Evolutionary conservation across 2,329 filamentous ascomycete genomes (phyloP).

Genomic region (Blastomyces silverae): DNA sequence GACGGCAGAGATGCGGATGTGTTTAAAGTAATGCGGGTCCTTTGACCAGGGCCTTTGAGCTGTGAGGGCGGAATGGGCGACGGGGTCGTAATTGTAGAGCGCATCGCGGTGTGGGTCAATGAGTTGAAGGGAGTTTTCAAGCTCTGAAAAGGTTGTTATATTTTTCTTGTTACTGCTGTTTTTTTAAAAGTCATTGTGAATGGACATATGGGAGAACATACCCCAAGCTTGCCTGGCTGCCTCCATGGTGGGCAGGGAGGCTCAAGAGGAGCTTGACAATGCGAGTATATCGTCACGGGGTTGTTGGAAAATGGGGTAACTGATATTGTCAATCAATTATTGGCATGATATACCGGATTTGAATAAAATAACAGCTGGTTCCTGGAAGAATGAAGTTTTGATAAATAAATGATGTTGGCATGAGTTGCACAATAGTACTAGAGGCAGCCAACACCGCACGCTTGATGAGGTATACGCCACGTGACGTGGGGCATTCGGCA

Average conservation of each 20-base stretch:
- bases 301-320: background rate
- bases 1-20: slow-evolving; percentile 85
- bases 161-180: background rate
- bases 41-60: slow-evolving; percentile 65
- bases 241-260: slow-evolving; percentile 42
- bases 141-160: slow-evolving; percentile 51
- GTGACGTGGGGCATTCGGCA: slow-evolving; percentile 28
- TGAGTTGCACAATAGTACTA: background rate
- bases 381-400: slow-evolving; percentile 11
- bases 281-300: background rate
- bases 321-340: background rate
- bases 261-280: slow-evolving; percentile 8
- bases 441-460: too few relatives aligned
- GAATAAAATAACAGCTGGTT: too few relatives aligned
- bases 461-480: background rate
- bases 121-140: slow-evolving; percentile 76
- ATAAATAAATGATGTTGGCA: slow-evolving; percentile 17
- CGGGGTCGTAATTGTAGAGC: slow-evolving; percentile 74
- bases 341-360: background rate
- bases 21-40: slow-evolving; percentile 83
- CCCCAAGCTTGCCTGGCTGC: slow-evolving; percentile 57
- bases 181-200: slow-evolving; percentile 12
- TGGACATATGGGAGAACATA: slow-evolving; percentile 31
- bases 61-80: slow-evolving; percentile 60
- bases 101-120: slow-evolving; percentile 83